phyloP scores from a whole-genome alignment of 2,329 filamentous ascomycete species.

The Fusarium nisikadoi region DNA sequence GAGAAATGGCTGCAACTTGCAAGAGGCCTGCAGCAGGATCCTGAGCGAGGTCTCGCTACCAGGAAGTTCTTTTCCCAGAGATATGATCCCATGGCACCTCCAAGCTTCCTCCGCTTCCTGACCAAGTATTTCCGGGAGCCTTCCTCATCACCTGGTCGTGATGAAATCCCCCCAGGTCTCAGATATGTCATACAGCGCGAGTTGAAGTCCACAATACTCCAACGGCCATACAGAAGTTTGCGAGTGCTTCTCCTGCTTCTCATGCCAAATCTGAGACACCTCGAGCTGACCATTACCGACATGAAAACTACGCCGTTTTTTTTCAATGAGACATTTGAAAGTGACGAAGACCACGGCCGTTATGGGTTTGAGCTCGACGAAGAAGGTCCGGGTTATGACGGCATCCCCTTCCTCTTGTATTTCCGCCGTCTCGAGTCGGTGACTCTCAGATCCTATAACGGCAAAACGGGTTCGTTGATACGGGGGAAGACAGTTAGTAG shows the following conservation, averaged over 20 bases:
- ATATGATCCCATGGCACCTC: neutral
- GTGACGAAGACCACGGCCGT: neutral
- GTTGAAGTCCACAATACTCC: neutral
- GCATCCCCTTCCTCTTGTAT: neutral
- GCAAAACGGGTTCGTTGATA: neutral
- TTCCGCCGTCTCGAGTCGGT: neutral
- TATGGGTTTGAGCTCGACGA: neutral
- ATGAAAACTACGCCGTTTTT: neutral
- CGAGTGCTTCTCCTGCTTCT: neutral
- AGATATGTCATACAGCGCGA: neutral
- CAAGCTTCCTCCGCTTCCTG: neutral
- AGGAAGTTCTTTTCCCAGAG: neutral
- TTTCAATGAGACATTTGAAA: neutral
- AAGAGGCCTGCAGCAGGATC: neutral
- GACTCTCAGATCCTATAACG: neutral
- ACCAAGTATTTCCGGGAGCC: neutral
- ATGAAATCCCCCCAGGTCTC: neutral
- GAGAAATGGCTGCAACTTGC: neutral
- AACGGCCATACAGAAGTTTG: neutral
- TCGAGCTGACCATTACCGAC: neutral
- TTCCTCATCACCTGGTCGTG: neutral
- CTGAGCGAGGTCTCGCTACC: neutral
- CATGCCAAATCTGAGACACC: neutral
- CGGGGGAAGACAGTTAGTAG: neutral
- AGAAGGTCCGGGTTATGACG: too few species aligned